Evolutionary conservation across 2,329 filamentous ascomycete genomes (phyloP), one percentile per base, ranked within the genome.

Genomic region (Penicillium nordicum): DNA sequence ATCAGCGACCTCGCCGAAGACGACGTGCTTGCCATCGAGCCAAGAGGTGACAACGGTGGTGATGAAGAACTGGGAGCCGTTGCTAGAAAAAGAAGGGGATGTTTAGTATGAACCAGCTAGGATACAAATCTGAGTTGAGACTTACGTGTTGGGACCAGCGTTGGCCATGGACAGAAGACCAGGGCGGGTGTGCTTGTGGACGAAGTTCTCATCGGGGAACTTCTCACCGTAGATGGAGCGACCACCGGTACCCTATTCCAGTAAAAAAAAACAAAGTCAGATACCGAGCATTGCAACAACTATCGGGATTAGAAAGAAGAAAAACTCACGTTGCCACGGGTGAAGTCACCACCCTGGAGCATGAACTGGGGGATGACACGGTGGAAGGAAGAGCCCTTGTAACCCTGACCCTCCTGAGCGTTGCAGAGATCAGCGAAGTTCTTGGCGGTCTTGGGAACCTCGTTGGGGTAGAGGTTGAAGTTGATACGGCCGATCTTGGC

Each of bases 321-420:
- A 38, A 42, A 55, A 79, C 89, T 77, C 82, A 96, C 92, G 79
- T 95, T 94, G 74, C 87, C 86, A 74, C 89, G 89, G 79, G 91
- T 95, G 82, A 95, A 95, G 84, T 96, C 91, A 84, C 91, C 91
- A 76, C 91, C 92, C 84, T 96, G 92, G 69, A 96, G 88, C 92
- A 96, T 96, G 84, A 96, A 96, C 57, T 90, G 77, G 68, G 89
- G 89, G 78, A 96, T 96, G 78, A 96, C 88, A 70, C 92, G 90
- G 85, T 96, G 91, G 88, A 96, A 96, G 66, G 84, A 82, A 68
- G 90, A 94, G 73, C 85, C 86, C 76, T 84, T 78, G 84, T 95
- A 96, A 69, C 90, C 90, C 77, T 89, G 87, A 72, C 89, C 90
- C 80, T 90, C 85, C 82, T 89, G 84, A 67, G 82, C 83, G 63